A percentile compares a stretch with the other conserved stretches of the same genome.
Evolutionary conservation across 371 early-diverging fungal species (phyloP).

Genomic region (Dichotomocladium elegans): DNA sequence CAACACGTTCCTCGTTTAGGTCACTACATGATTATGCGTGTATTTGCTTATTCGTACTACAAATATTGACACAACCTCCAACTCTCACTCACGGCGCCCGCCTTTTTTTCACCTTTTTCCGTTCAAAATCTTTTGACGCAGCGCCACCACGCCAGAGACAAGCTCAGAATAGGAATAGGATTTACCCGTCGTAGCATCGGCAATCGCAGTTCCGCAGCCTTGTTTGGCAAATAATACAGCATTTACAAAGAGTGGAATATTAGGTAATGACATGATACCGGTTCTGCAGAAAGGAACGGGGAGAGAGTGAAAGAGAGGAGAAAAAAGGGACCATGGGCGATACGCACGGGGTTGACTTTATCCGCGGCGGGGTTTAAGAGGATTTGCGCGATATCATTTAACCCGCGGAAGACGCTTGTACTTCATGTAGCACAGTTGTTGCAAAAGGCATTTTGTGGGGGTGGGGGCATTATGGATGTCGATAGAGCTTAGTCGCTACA

Average conservation of each 20-base stretch:
- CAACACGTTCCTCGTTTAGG: slow-evolving; percentile 57
- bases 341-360: background rate
- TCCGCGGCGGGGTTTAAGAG: too few relatives aligned
- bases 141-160: slow-evolving; percentile 20
- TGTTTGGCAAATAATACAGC: slow-evolving; percentile 20
- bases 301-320: background rate
- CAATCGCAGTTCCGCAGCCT: slow-evolving; percentile 25
- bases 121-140: slow-evolving; percentile 19
- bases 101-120: background rate
- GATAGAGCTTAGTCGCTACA: too few relatives aligned
- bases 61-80: too few relatives aligned
- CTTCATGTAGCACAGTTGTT: too few relatives aligned
- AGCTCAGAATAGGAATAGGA: slow-evolving; percentile 27
- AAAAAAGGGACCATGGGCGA: background rate
- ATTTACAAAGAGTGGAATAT: slow-evolving; percentile 32
- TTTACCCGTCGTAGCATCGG: slow-evolving; percentile 19
- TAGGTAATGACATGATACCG: slow-evolving; percentile 20
- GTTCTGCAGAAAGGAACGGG: background rate
- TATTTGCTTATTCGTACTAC: too few relatives aligned
- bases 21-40: slow-evolving; percentile 17
- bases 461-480: too few relatives aligned
- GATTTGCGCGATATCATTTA: too few relatives aligned
- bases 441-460: too few relatives aligned
- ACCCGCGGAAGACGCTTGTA: too few relatives aligned
- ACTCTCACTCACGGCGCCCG: background rate